Evolutionary conservation across 2,329 filamentous ascomycete species (phyloP).

Genomic region (Pseudogymnoascus sp.): DNA sequence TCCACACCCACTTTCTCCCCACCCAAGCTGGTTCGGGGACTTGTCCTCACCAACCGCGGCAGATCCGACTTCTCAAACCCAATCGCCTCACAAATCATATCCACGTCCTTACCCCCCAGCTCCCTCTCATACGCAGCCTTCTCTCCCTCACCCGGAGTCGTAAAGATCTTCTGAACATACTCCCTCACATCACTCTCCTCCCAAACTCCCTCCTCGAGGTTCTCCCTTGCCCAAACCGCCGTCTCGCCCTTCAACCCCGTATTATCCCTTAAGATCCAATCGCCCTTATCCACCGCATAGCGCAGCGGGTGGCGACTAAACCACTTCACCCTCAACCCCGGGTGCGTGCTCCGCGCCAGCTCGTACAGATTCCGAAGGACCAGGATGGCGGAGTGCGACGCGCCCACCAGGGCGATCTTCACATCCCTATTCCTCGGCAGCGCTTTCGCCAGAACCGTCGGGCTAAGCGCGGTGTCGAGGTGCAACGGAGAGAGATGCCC

Average conservation of each 20-base stretch:
- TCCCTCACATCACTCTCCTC: conserved; percentile 23
- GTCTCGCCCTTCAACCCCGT: conserved; percentile 57
- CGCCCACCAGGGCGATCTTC: conserved; percentile 52
- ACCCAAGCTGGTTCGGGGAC: conserved; percentile 17
- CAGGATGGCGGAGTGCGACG: conserved; percentile 56
- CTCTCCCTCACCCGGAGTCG: conserved; percentile 30
- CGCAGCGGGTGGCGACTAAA: conserved; percentile 53
- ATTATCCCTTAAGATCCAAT: conserved; percentile 59
- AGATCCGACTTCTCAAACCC: conserved; percentile 47
- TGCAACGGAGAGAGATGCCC: conserved; percentile 21
- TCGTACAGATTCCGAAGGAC: conserved; percentile 54
- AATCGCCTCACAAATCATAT: conserved; percentile 44
- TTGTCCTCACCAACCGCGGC: conserved; percentile 34
- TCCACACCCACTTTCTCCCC: conserved; percentile 16
- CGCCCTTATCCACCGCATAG: conserved; percentile 55
- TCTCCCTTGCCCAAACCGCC: conserved; percentile 50
- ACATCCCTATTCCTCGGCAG: conserved; percentile 31
- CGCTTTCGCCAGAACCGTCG: conserved; percentile 38
- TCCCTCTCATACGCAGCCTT: conserved; percentile 37
- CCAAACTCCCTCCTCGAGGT: conserved; percentile 48
- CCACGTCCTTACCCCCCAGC: conserved; percentile 42
- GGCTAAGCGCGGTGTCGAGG: conserved; percentile 50
- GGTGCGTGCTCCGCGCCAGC: conserved; percentile 44
- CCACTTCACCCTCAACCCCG: conserved; percentile 51
- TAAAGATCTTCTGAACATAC: conserved; percentile 24